Evolutionary conservation across 768 basidiomycete species (phyloP).

Genomic region (Pseudohyphozyma bogoriensis): DNA sequence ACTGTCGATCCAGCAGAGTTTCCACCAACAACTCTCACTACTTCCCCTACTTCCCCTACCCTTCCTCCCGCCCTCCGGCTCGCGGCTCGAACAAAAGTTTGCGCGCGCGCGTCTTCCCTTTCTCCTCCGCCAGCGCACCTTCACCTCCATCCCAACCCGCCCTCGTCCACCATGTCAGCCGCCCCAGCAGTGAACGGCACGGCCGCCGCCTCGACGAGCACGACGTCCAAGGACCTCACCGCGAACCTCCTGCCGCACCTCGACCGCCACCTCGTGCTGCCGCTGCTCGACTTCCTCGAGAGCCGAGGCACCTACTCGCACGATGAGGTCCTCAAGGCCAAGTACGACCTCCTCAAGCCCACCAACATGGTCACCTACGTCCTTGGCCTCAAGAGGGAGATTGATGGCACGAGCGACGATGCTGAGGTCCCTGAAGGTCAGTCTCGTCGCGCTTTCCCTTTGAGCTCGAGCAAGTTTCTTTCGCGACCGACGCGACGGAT

Average conservation of each 20-base stretch:
- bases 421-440: slow-evolving; percentile 59
- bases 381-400: slow-evolving; percentile 63
- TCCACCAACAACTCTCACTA: too few species aligned
- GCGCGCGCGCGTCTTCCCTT: too few species aligned
- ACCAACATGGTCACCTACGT: slow-evolving; percentile 99
- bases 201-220: neutral
- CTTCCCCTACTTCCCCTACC: too few species aligned
- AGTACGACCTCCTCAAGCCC: slow-evolving; percentile 93
- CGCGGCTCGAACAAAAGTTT: too few species aligned
- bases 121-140: too few species aligned
- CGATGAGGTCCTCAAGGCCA: slow-evolving; percentile 72
- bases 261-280: slow-evolving; percentile 89
- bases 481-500: too few species aligned
- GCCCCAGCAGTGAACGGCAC: neutral
- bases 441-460: slow-evolving; percentile 26
- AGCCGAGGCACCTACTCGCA: slow-evolving; percentile 64
- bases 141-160: too few species aligned
- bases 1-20: too few species aligned
- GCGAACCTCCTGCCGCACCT: slow-evolving; percentile 81
- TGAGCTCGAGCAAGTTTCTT: neutral
- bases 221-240: slow-evolving; percentile 53
- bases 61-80: too few species aligned
- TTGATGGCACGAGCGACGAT: slow-evolving; percentile 50
- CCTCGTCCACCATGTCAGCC: neutral
- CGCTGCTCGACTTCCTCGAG: slow-evolving; percentile 76